A percentile compares a stretch with the other conserved stretches of the same genome.
Conservation (phyloP, 1,139 yeast genomes). For the Meyerozyma sp. region DNA sequence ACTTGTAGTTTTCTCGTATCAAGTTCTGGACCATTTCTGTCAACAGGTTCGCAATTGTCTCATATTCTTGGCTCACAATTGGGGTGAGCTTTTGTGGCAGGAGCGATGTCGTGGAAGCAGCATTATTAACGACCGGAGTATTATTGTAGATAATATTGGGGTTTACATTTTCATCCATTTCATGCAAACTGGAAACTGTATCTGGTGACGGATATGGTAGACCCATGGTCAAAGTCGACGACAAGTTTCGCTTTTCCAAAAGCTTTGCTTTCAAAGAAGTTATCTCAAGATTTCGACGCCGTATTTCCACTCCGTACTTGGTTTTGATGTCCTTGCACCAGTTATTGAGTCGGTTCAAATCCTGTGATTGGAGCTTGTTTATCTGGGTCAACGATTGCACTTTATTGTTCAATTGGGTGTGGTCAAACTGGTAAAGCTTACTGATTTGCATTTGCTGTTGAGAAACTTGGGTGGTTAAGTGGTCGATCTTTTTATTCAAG, state of each 20-base stretch:
- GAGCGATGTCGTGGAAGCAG: conserved; percentile 7
- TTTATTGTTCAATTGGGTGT: conserved; percentile 12
- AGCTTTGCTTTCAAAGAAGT: conserved; percentile 36
- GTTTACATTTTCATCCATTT: conserved; percentile 10
- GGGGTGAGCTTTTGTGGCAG: conserved; percentile 3
- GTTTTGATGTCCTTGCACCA: conserved; percentile 28
- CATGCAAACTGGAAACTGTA: conserved; percentile 3
- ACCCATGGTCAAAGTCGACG: conserved; percentile 29
- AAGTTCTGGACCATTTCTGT: conserved; percentile 36
- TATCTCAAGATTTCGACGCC: conserved; percentile 31
- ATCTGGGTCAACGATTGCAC: conserved; percentile 16
- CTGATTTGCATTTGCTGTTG: neutral
- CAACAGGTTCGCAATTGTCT: conserved; percentile 31
- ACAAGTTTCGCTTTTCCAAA: conserved; percentile 28
- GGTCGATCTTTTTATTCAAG: conserved; percentile 18
- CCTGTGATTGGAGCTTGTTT: conserved; percentile 27
- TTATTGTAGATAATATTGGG: conserved; percentile 28
- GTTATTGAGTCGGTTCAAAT: conserved; percentile 23
- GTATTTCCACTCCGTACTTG: conserved; percentile 38
- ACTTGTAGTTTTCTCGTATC: conserved; percentile 35
- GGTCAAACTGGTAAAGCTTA: conserved; percentile 9
- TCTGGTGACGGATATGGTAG: conserved; percentile 10
- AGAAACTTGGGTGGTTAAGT: conserved; percentile 14
- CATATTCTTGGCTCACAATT: conserved; percentile 29
- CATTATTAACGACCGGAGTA: conserved; percentile 29